Evolutionary conservation across 1,284 basidiomycete genomes (phyloP), one percentile per base, ranked within the genome.

Genomic region (Wallemia ichthyophaga): DNA sequence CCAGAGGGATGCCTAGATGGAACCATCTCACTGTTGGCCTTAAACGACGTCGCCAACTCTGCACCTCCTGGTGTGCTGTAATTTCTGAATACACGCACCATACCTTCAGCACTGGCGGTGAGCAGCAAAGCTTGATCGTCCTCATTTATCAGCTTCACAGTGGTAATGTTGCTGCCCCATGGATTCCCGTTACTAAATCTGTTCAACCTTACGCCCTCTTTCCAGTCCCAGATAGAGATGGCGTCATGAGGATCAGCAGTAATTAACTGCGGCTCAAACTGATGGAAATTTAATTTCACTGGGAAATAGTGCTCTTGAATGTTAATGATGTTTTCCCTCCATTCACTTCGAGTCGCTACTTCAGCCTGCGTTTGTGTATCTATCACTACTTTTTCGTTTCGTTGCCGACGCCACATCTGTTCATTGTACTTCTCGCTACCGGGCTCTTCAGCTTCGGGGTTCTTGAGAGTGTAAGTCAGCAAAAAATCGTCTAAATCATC

Each of bases 171-270:
- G 9, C 82, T 85, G 37, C 83, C 82, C 59, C 73, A 73, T 0
- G 83, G 78, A 68, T 92, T 91, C 55, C 86, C 87, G 64, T 96
- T 96, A 66, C 78, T 82, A 71, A 96, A 98, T 57, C 80, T 75
- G 62, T 81, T 82, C 60, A 96, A 67, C 57, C 82, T 78, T 64
- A 78, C 80, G 58, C 80, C 78, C 60, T 78, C 77, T 60, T 83
- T 79, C 92, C 94, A 96, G 66, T 98, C 91, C 79, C 85, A 96
- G 17, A 98, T 81, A 63, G 87, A 85, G 61, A 98, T 78, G 67
- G 83, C 80, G 67, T 92, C 87, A 28, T 76, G 73, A 63, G 92
- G 85, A 65, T 91, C 88, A 1, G 86, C 81, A 1, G 88, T 74
- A 19, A 89, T 79, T 15, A 98, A 72, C 65, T 94, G 82, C 24